Base-by-base conservation (phyloP, 192 early-diverging fungal species). In the Mortierella alpina region DNA sequence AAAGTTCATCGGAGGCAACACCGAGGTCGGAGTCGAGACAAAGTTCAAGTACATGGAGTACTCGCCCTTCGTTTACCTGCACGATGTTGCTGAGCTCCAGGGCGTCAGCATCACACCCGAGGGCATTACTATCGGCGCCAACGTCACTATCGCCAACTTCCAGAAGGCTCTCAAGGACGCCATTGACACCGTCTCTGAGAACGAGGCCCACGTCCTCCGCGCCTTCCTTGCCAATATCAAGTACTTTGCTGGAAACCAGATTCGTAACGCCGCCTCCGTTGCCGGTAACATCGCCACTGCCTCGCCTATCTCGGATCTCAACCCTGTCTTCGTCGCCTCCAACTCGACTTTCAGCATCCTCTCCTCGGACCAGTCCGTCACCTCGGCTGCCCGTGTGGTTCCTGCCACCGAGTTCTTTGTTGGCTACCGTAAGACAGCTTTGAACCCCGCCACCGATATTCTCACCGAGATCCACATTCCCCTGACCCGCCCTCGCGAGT, bases 241-340 rank as follows among this genome's bases (percentile, higher is more conserved):
- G 66, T 94, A 90, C 82, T 95, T 96, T 88, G 94, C 94, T 7
- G 92, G 94, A 54, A 84, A 84, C 60, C 95, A 96, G 86, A 93
- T 96, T 73, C 87, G 95, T 73, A 96, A 95, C 75, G 93, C 95
- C 5, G 93, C 95, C 5, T 90, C 91, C 9, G 85, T 96, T 60
- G 95, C 91, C 23, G 95, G 95, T 42, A 96, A 95, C 82, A 92
- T 96, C 57, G 90, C 87, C 18, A 96, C 95, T 7, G 95, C 95
- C n/a, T 93, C 91, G 58, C 94, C 95, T 10, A 96, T 95, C 64
- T 95, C 93, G 13, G 94, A 96, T 73, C 84, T 96, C 61, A 96
- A 96, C 81, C 95, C 95, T 3, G 92, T 95, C 42, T 91, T 94
- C 59, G 82, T 96, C 15, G 91, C 94, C 12, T 81, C 90, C 44